These are phyloP conservation scores for Fusarium cyanostomum DNA, from an alignment of 2,329 filamentous ascomycete genomes.

Conservation along the genomic window DNA sequence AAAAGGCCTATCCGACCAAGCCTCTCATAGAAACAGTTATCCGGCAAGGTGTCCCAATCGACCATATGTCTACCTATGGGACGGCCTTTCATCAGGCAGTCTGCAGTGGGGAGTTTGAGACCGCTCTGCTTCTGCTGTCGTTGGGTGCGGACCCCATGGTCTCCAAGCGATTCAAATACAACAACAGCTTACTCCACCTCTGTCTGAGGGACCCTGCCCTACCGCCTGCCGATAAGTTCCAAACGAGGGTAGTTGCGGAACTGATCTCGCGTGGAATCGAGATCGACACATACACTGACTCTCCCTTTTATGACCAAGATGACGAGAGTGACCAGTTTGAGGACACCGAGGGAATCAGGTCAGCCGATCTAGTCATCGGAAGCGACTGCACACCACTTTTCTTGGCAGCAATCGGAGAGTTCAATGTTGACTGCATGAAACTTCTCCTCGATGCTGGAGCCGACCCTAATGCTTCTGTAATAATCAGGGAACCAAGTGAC, in stretches of 20 bases:
- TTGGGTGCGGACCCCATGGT: constrained; percentile 15
- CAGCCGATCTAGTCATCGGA: not conserved
- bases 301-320: not conserved
- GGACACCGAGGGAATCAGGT: not conserved
- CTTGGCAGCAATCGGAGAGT: not conserved
- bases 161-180: constrained; percentile 2
- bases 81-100: constrained; percentile 4
- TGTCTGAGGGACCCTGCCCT: not conserved
- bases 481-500: not conserved
- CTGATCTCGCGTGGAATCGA: constrained; percentile 5
- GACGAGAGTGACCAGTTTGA: not conserved
- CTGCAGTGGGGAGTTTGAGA: not conserved
- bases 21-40: constrained; percentile 2
- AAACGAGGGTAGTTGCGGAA: not conserved
- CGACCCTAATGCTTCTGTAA: not conserved
- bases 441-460: constrained; percentile 7
- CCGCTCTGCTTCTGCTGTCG: not conserved
- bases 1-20: not conserved
- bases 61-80: not conserved
- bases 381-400: constrained; percentile 17
- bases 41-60: not conserved
- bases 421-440: constrained; percentile 1
- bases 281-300: constrained; percentile 3
- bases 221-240: not conserved
- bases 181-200: constrained; percentile 11